Conservation (phyloP, 129 eudicot species). For the Lonicera japonica region DNA sequence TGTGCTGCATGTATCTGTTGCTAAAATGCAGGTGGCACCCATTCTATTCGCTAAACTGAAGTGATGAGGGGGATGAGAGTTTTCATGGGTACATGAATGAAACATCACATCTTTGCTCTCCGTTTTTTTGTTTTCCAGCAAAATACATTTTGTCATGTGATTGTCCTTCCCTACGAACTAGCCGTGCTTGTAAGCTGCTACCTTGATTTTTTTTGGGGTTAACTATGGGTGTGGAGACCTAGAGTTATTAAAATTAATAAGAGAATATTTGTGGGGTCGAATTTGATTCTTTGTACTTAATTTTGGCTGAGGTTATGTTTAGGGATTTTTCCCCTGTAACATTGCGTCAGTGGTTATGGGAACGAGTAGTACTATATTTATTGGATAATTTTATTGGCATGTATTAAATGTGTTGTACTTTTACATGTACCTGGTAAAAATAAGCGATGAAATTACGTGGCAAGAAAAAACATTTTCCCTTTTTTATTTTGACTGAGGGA, state of each 20-base stretch:
- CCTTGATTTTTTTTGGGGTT: constrained; percentile 12
- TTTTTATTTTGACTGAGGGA: too few relatives aligned
- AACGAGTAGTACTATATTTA: too few relatives aligned
- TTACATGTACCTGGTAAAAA: too few relatives aligned
- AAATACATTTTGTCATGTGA: not conserved
- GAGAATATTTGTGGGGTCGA: constrained; percentile 14
- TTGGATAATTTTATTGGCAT: too few relatives aligned
- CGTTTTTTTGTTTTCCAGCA: not conserved
- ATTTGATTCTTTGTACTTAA: not conserved
- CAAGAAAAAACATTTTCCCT: too few relatives aligned
- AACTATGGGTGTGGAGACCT: constrained; percentile 13
- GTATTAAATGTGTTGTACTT: too few relatives aligned
- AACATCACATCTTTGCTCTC: constrained; percentile 10
- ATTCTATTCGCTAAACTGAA: constrained; percentile 60
- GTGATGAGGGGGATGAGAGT: constrained; percentile 25
- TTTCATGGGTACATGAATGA: constrained; percentile 15
- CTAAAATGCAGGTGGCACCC: constrained; percentile 58
- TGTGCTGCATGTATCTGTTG: not conserved
- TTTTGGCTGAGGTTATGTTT: not conserved
- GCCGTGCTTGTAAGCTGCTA: constrained; percentile 3
- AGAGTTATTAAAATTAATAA: constrained; percentile 41
- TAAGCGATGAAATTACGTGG: too few relatives aligned
- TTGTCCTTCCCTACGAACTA: constrained; percentile 15
- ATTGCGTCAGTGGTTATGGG: too few relatives aligned
- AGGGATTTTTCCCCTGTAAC: too few relatives aligned